Base-by-base conservation (phyloP, 352 stramenopile species). In the Thraustotheca clavata region DNA sequence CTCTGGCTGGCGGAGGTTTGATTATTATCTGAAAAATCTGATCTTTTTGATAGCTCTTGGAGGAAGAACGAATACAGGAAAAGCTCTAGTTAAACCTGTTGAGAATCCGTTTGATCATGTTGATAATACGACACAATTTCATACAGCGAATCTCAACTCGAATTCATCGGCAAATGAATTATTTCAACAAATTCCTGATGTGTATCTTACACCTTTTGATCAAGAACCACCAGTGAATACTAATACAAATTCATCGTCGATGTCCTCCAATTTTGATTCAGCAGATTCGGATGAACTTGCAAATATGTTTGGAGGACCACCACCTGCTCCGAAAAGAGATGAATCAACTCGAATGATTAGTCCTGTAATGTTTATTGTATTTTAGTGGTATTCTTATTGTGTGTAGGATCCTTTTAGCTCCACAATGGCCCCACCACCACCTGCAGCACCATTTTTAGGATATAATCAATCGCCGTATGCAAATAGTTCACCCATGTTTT, bases 391-490 rank as follows among this genome's bases (percentile, higher is more conserved):
- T 7, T 33, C 52, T 9, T 12, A 35, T 24, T 5, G 7, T 16
- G 36, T 62, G 49, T 18, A 33, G 29, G 57, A 65, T 35, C 39
- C 57, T 14, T 65, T 65, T 24, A 12, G 24, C 8, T 16, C 57
- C 22, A 18, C 54, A 24, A 27, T 38, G 54, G 38, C 57, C 5
- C 55, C 75, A 3, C 81, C 79, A 32, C 81, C 81, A 41, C 76
- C 79, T 38, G 79, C 81, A 49, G 79, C 80, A 12, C 82, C 82
- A 18, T 89, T 89, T 67, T 59, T 91, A 9, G 76, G 76, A 7
- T 91, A 88, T 61, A 73, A 63, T 18, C 71, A 88, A 41, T 35
- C 63, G n/a, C 61, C 69, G 6, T 67, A 76, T 16, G 73, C 74
- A 27, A 63, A 49, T 14, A n/a, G 39, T 38, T 50, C 55, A 18